Evolutionary conservation across 2,329 filamentous ascomycete species (phyloP).

Genomic region (Curvularia spicifera): DNA sequence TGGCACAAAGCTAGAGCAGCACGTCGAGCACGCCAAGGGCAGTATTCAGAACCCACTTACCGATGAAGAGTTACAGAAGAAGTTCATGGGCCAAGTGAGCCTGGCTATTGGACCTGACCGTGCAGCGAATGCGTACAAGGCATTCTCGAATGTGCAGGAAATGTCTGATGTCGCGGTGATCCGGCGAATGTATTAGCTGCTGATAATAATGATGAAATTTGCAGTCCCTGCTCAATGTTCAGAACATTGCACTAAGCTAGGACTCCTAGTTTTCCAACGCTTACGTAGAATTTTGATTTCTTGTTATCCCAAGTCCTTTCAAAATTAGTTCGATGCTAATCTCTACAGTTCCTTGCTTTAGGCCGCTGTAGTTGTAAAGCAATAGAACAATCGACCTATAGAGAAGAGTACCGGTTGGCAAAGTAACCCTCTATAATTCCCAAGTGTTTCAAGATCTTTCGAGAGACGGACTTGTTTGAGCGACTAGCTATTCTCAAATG

Average conservation of each 20-base stretch:
- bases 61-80: not conserved
- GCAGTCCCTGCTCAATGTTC: not conserved
- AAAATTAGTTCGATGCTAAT: too few species aligned
- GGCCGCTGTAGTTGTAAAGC: too few species aligned
- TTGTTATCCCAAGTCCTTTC: too few species aligned
- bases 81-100: not conserved
- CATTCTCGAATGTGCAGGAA: not conserved
- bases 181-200: not conserved
- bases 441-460: not conserved
- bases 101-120: not conserved
- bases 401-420: too few species aligned
- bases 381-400: too few species aligned
- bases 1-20: not conserved
- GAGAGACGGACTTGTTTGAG: not conserved
- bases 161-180: not conserved
- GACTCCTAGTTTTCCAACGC: too few species aligned
- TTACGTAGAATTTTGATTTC: too few species aligned
- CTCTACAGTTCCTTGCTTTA: too few species aligned
- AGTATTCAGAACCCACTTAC: conserved; percentile 1
- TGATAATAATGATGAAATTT: not conserved
- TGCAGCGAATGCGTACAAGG: not conserved
- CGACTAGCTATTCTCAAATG: not conserved
- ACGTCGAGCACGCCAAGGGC: not conserved
- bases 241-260: not conserved
- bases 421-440: too few species aligned